These are phyloP conservation scores for Cladorrhinum samala DNA, from an alignment of 495 filamentous ascomycete genomes.

Conservation along the genomic window DNA sequence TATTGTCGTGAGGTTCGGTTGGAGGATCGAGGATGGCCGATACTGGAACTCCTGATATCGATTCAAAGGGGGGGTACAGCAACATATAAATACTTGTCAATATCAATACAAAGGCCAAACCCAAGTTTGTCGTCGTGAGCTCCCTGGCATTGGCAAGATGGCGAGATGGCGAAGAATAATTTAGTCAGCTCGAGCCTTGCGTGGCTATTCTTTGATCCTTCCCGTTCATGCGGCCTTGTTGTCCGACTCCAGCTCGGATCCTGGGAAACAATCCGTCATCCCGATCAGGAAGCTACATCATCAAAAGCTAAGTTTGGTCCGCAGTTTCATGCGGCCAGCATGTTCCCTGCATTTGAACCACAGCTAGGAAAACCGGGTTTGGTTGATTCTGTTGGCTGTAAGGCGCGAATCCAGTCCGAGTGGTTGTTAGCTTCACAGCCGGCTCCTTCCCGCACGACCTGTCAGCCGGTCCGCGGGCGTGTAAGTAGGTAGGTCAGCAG, in stretches of 20 bases:
- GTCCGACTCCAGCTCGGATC: background rate
- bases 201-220: background rate
- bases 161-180: background rate
- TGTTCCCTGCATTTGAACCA: background rate
- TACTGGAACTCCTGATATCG: background rate
- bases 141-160: background rate
- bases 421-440: background rate
- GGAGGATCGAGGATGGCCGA: background rate
- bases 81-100: no score
- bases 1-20: background rate
- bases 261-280: background rate
- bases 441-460: background rate
- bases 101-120: no score
- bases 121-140: no score
- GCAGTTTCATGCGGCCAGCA: background rate
- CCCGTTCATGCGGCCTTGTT: background rate
- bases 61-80: no score
- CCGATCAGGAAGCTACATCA: slow-evolving; percentile 1
- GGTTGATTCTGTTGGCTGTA: background rate
- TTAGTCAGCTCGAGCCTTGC: background rate
- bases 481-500: background rate
- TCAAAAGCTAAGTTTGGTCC: background rate
- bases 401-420: background rate
- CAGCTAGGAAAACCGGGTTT: no score
- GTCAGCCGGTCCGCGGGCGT: no score